Percentiles rank a stretch among this genome's conserved stretches.
These are phyloP conservation scores for Pyrenochaeta sp. DNA, from an alignment of 2,329 filamentous ascomycete genomes.

Conservation along the genomic window DNA sequence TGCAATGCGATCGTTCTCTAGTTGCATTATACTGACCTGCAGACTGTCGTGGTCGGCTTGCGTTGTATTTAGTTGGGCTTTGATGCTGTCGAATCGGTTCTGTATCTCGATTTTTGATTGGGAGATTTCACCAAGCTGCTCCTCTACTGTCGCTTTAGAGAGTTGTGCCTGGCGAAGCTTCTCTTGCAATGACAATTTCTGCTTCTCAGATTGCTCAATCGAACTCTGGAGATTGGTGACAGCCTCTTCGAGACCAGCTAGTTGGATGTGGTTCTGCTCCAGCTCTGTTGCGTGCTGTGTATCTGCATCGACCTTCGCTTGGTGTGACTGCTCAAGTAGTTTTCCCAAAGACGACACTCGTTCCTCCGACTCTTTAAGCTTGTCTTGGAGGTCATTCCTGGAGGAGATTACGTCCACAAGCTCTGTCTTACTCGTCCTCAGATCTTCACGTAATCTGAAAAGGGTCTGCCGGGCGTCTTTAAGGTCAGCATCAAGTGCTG, in stretches of 20 bases:
- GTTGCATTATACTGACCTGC: constrained; percentile 10
- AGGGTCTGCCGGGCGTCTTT: constrained; percentile 24
- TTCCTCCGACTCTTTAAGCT: constrained; percentile 29
- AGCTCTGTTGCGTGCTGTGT: constrained; percentile 15
- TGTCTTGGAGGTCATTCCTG: constrained; percentile 23
- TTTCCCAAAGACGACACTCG: constrained; percentile 22
- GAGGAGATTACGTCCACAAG: constrained; percentile 33
- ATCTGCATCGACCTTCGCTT: constrained; percentile 22
- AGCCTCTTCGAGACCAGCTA: constrained; percentile 33
- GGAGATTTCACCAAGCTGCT: constrained; percentile 11
- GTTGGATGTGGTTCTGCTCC: constrained; percentile 23
- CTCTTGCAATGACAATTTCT: constrained; percentile 18
- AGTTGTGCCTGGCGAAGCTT: constrained; percentile 20
- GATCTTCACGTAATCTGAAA: constrained; percentile 25
- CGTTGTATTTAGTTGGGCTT: constrained; percentile 6
- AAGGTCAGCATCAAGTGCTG: constrained; percentile 27
- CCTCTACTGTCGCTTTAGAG: constrained; percentile 18
- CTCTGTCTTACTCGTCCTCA: constrained; percentile 28
- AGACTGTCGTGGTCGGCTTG: constrained; percentile 13
- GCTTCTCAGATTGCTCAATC: constrained; percentile 22
- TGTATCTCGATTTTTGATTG: constrained; percentile 17
- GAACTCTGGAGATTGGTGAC: constrained; percentile 23
- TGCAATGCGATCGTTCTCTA: constrained; percentile 11
- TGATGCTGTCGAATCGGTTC: constrained; percentile 9
- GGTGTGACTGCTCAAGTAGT: constrained; percentile 25